Evolutionary conservation across 1,284 basidiomycete genomes (phyloP).

Genomic region (Trametes versicolor): DNA sequence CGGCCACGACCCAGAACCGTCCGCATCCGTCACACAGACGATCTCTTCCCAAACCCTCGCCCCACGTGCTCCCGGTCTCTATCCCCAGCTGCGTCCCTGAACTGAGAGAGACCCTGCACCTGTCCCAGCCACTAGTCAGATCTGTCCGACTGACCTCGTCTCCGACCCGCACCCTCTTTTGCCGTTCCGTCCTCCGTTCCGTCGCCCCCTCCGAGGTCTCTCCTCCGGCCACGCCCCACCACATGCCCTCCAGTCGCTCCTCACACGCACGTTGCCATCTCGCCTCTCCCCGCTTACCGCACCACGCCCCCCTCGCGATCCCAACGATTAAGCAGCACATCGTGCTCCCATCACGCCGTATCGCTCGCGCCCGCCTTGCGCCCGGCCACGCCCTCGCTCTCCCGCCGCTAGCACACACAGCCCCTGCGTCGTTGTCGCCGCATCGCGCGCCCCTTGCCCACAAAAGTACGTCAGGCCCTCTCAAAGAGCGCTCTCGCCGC

Average conservation of each 20-base stretch:
- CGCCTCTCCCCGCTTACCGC: slow-evolving; percentile 15
- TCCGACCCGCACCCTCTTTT: slow-evolving; percentile 10
- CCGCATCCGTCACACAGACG: slow-evolving; percentile 26
- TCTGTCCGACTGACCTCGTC: slow-evolving; percentile 4
- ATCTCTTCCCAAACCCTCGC: slow-evolving; percentile 18
- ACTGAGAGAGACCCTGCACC: slow-evolving; percentile 8
- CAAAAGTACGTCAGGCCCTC: slow-evolving; percentile 19
- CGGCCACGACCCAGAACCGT: slow-evolving; percentile 15
- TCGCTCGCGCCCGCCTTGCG: slow-evolving; percentile 4
- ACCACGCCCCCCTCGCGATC: slow-evolving; percentile 27
- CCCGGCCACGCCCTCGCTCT: background rate
- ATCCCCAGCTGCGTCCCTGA: background rate
- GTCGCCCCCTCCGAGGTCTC: slow-evolving; percentile 20
- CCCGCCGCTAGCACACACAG: background rate
- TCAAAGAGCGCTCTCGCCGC: slow-evolving; percentile 24
- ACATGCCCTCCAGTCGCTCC: slow-evolving; percentile 4
- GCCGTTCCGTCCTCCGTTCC: slow-evolving; percentile 23
- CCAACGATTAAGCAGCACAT: slow-evolving; percentile 20
- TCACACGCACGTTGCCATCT: slow-evolving; percentile 15
- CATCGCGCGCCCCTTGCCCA: slow-evolving; percentile 1
- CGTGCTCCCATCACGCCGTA: slow-evolving; percentile 1
- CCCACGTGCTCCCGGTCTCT: slow-evolving; percentile 22
- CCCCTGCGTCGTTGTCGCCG: slow-evolving; percentile 1
- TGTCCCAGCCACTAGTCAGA: slow-evolving; percentile 6
- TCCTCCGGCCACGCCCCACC: slow-evolving; percentile 17